phyloP scores from a whole-genome alignment of 257 asterid species.

The Solanum pimpinellifolium region DNA sequence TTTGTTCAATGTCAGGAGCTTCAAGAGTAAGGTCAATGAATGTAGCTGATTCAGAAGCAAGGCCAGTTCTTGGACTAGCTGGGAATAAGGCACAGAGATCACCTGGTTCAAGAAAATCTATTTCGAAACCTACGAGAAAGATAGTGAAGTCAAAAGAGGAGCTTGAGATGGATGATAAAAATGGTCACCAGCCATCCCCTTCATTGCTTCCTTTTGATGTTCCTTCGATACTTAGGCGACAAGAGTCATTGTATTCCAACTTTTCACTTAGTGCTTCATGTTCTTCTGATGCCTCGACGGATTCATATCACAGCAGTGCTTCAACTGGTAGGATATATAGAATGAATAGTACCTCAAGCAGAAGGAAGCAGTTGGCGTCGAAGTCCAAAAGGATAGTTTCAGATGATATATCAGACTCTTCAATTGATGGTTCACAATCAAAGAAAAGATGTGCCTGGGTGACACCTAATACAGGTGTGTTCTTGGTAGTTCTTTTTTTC shows the following conservation, averaged over 20 bases:
- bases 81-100: slow-evolving; percentile 11
- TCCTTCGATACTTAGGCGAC: slow-evolving; percentile 22
- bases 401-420: background rate
- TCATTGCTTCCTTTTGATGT: slow-evolving; percentile 10
- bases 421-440: slow-evolving; percentile 25
- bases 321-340: slow-evolving; percentile 71
- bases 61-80: slow-evolving; percentile 14
- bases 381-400: background rate
- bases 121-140: slow-evolving; percentile 5
- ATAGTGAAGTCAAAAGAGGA: slow-evolving; percentile 18
- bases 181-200: slow-evolving; percentile 3
- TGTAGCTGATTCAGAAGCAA: slow-evolving; percentile 17
- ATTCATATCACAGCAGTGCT: slow-evolving; percentile 78
- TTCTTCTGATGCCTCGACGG: slow-evolving; percentile 91
- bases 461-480: slow-evolving; percentile 75
- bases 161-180: slow-evolving; percentile 9
- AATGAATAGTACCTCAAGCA: slow-evolving; percentile 17
- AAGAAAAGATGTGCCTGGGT: slow-evolving; percentile 96
- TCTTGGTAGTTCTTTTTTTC: background rate
- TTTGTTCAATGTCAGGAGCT: slow-evolving; percentile 19
- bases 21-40: slow-evolving; percentile 17
- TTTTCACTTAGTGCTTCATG: slow-evolving; percentile 74
- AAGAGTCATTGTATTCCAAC: slow-evolving; percentile 24
- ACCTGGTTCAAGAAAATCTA: background rate
- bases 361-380: slow-evolving; percentile 36